Evolutionary conservation across 2,329 filamentous ascomycete species (phyloP).

Genomic region (Xylaria multiplex): DNA sequence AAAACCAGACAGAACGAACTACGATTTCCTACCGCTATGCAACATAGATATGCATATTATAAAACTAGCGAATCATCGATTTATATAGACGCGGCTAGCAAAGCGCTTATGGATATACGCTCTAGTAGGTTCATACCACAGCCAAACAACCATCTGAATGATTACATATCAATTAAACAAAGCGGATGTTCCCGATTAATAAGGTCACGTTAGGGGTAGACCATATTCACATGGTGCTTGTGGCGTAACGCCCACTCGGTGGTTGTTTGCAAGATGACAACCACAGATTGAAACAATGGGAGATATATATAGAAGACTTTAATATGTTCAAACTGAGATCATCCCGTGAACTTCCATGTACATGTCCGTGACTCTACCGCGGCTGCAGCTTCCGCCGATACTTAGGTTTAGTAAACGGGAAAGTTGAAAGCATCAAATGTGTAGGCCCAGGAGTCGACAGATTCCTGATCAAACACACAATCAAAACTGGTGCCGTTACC

Average conservation of each 20-base stretch:
- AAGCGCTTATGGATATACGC: background rate
- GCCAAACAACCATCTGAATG: no score
- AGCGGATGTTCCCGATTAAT: no score
- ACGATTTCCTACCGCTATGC: no score
- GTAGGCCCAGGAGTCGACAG: conserved; percentile 29
- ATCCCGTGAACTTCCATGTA: background rate
- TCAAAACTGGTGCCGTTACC: conserved; percentile 44
- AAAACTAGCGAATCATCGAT: no score
- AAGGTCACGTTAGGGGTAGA: no score
- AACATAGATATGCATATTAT: no score
- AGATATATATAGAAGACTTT: background rate
- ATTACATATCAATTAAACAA: no score
- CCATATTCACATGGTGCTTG: no score
- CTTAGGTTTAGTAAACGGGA: conserved; percentile 24
- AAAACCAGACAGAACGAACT: no score
- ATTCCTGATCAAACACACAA: conserved; percentile 40
- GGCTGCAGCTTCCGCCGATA: background rate
- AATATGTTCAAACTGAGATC: background rate
- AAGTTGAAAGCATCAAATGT: conserved; percentile 30
- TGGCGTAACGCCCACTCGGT: no score
- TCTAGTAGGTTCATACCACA: no score
- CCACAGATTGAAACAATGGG: background rate
- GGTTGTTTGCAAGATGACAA: background rate
- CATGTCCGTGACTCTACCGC: background rate
- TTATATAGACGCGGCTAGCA: no score